phyloP scores from a whole-genome alignment of 2,329 filamentous ascomycete genomes.

The Botrytis squamosa region DNA sequence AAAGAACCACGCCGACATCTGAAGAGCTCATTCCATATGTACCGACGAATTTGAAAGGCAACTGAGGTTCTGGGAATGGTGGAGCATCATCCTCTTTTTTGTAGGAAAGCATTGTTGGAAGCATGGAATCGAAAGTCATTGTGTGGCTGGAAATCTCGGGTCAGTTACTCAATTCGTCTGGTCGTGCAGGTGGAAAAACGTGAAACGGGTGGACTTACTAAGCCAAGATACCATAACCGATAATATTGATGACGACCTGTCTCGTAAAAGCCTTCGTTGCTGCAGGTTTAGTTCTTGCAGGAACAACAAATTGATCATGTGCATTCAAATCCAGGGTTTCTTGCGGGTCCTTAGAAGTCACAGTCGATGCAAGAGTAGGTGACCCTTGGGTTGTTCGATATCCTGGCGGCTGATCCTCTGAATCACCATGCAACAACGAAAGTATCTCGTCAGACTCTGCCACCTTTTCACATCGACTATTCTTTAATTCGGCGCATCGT shows the following conservation, averaged over 20 bases:
- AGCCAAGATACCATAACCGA: constrained; percentile 87
- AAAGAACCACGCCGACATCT: constrained; percentile 82
- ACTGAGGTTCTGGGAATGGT: constrained; percentile 49
- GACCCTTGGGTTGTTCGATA: constrained; percentile 64
- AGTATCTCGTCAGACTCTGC: constrained; percentile 46
- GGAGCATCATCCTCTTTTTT: constrained; percentile 20
- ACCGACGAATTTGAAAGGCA: constrained; percentile 87
- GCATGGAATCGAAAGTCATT: constrained; percentile 91
- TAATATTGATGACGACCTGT: constrained; percentile 82
- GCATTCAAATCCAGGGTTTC: constrained; percentile 42
- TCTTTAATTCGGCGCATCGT: constrained; percentile 37
- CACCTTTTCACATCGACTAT: constrained; percentile 41
- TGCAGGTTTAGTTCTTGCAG: constrained; percentile 41
- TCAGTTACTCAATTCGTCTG: constrained; percentile 26
- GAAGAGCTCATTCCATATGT: constrained; percentile 83
- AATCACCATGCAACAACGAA: constrained; percentile 55
- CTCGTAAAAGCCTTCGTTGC: constrained; percentile 70
- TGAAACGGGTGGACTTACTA: constrained; percentile 65
- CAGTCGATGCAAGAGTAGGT: constrained; percentile 46
- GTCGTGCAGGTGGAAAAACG: constrained; percentile 17
- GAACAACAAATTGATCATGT: constrained; percentile 25
- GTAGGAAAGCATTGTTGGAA: constrained; percentile 75
- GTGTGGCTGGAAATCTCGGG: constrained; percentile 66
- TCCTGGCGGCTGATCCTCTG: constrained; percentile 61
- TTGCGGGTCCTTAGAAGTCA: constrained; percentile 39